Conservation (phyloP, 441 rosid genomes). For the Cnidoscolus chayamansa region DNA sequence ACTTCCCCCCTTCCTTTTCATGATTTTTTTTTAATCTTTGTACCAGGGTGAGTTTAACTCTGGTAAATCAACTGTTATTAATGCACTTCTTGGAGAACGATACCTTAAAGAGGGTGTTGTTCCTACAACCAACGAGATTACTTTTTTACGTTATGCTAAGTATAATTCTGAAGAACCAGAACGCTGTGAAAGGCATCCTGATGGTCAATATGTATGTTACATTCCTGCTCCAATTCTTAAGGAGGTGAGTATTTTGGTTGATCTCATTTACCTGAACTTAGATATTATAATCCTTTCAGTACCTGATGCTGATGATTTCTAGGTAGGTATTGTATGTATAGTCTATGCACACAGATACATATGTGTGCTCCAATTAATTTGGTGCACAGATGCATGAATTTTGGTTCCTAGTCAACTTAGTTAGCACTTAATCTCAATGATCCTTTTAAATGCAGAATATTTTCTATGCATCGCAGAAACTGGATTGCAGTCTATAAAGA, state of each 20-base stretch:
- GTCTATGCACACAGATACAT: neutral
- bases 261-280: conserved; percentile 11
- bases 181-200: conserved; percentile 83
- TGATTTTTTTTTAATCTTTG: conserved; percentile 20
- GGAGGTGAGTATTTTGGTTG: conserved; percentile 55
- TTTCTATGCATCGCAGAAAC: neutral
- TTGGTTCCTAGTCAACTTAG: neutral
- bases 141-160: conserved; percentile 70
- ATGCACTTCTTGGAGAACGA: conserved; percentile 93
- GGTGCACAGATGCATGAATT: conserved; percentile 1
- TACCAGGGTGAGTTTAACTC: conserved; percentile 92
- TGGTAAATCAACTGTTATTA: conserved; percentile 90
- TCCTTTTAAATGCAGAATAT: neutral
- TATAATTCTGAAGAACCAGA: conserved; percentile 57
- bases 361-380: neutral
- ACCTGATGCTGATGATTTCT: neutral
- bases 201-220: conserved; percentile 84
- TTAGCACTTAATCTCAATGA: neutral
- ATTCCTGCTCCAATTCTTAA: conserved; percentile 87
- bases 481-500: neutral
- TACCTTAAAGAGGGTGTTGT: conserved; percentile 87
- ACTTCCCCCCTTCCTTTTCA: neutral
- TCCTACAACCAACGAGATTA: conserved; percentile 94
- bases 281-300: neutral
- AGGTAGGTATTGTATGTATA: neutral